Conservation (phyloP, 2,329 filamentous ascomycete genomes). For the Colletotrichum plurivorum region DNA sequence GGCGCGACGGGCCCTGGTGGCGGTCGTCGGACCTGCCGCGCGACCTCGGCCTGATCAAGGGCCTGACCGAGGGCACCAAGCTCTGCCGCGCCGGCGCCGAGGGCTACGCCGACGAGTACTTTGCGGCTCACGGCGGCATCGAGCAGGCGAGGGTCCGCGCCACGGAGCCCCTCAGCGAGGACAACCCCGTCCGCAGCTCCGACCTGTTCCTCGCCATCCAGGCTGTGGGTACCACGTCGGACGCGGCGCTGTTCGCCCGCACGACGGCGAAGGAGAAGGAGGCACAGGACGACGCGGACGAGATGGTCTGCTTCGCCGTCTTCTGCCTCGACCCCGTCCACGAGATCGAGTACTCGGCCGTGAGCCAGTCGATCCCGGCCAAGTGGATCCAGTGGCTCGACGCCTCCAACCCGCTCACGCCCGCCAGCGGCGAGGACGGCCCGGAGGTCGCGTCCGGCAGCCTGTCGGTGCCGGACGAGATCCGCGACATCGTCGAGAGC, state of each 20-base stretch:
- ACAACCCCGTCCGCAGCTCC: constrained; percentile 90
- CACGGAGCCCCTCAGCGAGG: constrained; percentile 83
- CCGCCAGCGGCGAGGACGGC: constrained; percentile 65
- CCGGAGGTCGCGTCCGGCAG: constrained; percentile 47
- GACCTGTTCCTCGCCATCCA: constrained; percentile 98
- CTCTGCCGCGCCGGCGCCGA: constrained; percentile 92
- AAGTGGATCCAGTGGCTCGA: constrained; percentile 96
- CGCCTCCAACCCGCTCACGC: constrained; percentile 72
- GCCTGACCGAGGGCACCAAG: constrained; percentile 89
- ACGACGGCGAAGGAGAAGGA: constrained; percentile 69
- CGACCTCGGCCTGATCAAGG: constrained; percentile 84
- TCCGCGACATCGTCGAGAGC: constrained; percentile 84
- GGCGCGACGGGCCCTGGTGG: constrained; percentile 99
- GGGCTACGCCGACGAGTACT: constrained; percentile 88
- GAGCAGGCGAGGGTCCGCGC: constrained; percentile 85
- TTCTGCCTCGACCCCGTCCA: constrained; percentile 92
- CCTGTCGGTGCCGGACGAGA: constrained; percentile 79
- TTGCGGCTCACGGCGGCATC: constrained; percentile 81
- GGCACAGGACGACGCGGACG: constrained; percentile 67
- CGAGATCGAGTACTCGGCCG: constrained; percentile 85
- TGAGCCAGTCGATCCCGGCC: constrained; percentile 86
- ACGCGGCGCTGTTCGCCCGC: constrained; percentile 78
- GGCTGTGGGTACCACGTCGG: constrained; percentile 78
- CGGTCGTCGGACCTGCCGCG: constrained; percentile 78
- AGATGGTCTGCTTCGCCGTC: constrained; percentile 80